Conservation (phyloP, 2,329 filamentous ascomycete species). For the Chalaropsis thielavioides region DNA sequence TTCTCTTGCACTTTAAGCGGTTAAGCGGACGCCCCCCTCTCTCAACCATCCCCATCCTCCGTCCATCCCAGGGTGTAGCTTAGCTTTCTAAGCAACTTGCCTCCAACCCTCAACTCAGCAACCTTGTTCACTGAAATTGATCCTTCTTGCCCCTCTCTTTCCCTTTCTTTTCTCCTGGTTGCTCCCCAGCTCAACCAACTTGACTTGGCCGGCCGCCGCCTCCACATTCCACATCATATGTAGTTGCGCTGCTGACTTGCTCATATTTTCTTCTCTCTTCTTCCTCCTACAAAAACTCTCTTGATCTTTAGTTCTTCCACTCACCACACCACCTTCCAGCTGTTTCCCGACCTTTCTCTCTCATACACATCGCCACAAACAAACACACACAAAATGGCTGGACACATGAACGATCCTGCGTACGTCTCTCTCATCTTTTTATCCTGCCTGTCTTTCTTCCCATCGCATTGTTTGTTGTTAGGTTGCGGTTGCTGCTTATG, state of each 20-base stretch:
- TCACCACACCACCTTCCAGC: neutral
- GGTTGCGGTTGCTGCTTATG: neutral
- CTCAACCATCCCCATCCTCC: neutral
- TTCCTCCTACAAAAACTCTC: conserved; percentile 1
- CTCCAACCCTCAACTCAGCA: conserved; percentile 7
- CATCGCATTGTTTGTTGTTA: conserved; percentile 9
- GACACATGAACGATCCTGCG: conserved; percentile 18
- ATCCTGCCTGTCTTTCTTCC: conserved; percentile 10
- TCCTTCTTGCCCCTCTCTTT: conserved; percentile 13
- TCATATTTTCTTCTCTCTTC: conserved; percentile 13
- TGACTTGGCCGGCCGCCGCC: conserved; percentile 10
- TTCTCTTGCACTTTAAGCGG: neutral
- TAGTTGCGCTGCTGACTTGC: conserved; percentile 13
- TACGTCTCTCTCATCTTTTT: conserved; percentile 12
- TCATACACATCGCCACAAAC: neutral
- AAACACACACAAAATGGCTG: conserved; percentile 14
- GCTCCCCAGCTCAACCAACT: neutral
- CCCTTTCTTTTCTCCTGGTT: neutral
- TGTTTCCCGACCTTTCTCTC: neutral
- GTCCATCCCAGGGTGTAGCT: neutral
- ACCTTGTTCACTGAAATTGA: conserved; percentile 10
- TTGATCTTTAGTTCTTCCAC: neutral
- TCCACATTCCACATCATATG: conserved; percentile 13
- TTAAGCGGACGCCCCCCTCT: neutral
- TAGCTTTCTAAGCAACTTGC: conserved; percentile 1